phyloP scores from a whole-genome alignment of 257 asterid genomes.

The Forsythia viridissima region DNA sequence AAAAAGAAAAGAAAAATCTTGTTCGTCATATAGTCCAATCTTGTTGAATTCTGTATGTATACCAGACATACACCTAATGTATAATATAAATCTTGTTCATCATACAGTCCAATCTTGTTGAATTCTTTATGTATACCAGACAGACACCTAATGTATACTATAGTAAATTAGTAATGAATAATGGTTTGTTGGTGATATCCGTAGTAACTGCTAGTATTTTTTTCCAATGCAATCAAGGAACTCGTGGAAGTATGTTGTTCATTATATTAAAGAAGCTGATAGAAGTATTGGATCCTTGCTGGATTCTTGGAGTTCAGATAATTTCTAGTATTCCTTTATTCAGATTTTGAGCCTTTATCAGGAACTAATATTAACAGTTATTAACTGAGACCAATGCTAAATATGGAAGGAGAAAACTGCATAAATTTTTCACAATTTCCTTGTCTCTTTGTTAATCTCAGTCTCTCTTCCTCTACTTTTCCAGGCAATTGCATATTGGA shows the following conservation, averaged over 20 bases:
- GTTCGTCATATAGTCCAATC: not conserved
- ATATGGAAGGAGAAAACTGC: not conserved
- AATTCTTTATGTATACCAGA: not conserved
- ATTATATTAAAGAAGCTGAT: not conserved
- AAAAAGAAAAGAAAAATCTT: too few relatives aligned
- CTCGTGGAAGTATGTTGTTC: not conserved
- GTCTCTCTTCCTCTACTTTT: not conserved
- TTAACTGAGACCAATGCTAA: not conserved
- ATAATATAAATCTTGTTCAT: too few relatives aligned
- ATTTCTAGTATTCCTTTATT: not conserved
- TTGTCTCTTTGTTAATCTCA: not conserved
- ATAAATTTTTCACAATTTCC: not conserved
- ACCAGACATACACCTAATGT: not conserved
- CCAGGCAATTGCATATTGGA: constrained; percentile 62
- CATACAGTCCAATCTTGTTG: not conserved
- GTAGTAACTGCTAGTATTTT: not conserved
- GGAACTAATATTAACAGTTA: not conserved
- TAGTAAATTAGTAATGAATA: too few relatives aligned
- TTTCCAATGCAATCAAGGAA: not conserved
- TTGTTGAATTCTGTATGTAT: not conserved
- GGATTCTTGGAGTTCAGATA: not conserved
- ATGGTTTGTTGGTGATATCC: not conserved
- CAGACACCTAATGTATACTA: not conserved
- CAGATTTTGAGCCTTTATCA: not conserved
- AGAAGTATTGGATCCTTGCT: not conserved